These are phyloP conservation scores for Rhizopogon roseolus DNA, from an alignment of 768 basidiomycete genomes.

Conservation along the genomic window DNA sequence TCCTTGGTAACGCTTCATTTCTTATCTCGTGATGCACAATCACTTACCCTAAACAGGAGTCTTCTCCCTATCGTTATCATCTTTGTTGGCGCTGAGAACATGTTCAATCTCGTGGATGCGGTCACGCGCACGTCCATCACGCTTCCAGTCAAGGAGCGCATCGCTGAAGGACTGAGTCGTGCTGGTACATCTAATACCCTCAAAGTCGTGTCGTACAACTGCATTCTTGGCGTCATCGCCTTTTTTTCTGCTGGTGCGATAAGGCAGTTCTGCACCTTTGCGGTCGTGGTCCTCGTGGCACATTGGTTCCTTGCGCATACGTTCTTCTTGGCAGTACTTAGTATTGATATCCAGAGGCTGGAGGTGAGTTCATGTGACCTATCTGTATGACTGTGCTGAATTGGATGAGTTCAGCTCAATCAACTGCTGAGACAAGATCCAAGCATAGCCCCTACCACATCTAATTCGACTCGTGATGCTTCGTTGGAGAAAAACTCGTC, in stretches of 20 bases:
- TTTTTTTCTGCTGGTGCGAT: slow-evolving; percentile 75
- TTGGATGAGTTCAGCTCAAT: slow-evolving; percentile 49
- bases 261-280: slow-evolving; percentile 90
- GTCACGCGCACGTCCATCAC: slow-evolving; percentile 83
- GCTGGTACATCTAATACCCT: slow-evolving; percentile 91
- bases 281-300: slow-evolving; percentile 89
- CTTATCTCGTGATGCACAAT: not conserved
- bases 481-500: slow-evolving; percentile 12
- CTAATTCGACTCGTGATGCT: slow-evolving; percentile 21
- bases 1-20: slow-evolving; percentile 59
- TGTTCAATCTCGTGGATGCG: slow-evolving; percentile 91
- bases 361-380: slow-evolving; percentile 47
- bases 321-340: slow-evolving; percentile 91
- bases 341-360: slow-evolving; percentile 92
- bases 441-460: slow-evolving; percentile 42
- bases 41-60: slow-evolving; percentile 47
- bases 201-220: slow-evolving; percentile 85
- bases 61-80: slow-evolving; percentile 90
- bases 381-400: slow-evolving; percentile 9
- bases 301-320: slow-evolving; percentile 98
- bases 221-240: slow-evolving; percentile 72
- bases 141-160: slow-evolving; percentile 84
- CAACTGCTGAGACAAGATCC: slow-evolving; percentile 79
- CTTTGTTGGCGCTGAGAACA: slow-evolving; percentile 95
- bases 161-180: slow-evolving; percentile 83